Base-by-base conservation (phyloP, 805 yeast genomes). In the Kluyveromyces wickerhamii region DNA sequence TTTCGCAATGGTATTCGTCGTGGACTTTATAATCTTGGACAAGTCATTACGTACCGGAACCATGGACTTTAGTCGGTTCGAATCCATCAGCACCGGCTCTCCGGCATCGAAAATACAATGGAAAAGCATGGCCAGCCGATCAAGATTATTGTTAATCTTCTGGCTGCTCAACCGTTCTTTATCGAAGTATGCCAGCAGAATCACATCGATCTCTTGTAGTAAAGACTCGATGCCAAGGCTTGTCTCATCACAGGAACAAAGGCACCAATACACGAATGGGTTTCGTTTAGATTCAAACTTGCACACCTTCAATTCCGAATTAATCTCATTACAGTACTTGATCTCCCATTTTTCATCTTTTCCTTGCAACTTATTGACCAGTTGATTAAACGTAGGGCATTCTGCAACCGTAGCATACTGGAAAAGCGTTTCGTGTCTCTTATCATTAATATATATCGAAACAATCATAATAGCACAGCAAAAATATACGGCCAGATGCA, bases 41-140 rank as follows among this genome's bases (percentile, higher is more conserved):
- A 63, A 38, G 20, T 61, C 57, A 6, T 50, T 40, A 28, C 57
- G 55, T 27, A 47, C 69, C 7, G 94, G 94, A 0, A 87, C 77
- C 7, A 77, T 57, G 35, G 81, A 89, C 34, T 75, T 65, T 22
- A 89, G 54, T 31, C 74, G 69, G 52, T 85, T 53, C 35, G 75
- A 64, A 43, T 87, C 95, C 0, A 86, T 76, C 30, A 72, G 63
- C 42, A 72, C 72, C 2, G 96, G 94, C 21, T 69, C 66, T 3
- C 89, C 88, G 25, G 74, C 78, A 45, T 85, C 94, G 10, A 87
- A 51, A 75, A 84, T 74, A 50, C 83, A 92, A 48, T 77, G 80
- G 40, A 88, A 60, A 23, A 89, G 58, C 46, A 86, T 63, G 21
- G 81, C 69, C 29, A 87, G 58, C 2, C 82, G 74, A 49, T 86